Evolutionary conservation across 106 monocot genomes (phyloP).

Genomic region (Apostasia shenzhenica): DNA sequence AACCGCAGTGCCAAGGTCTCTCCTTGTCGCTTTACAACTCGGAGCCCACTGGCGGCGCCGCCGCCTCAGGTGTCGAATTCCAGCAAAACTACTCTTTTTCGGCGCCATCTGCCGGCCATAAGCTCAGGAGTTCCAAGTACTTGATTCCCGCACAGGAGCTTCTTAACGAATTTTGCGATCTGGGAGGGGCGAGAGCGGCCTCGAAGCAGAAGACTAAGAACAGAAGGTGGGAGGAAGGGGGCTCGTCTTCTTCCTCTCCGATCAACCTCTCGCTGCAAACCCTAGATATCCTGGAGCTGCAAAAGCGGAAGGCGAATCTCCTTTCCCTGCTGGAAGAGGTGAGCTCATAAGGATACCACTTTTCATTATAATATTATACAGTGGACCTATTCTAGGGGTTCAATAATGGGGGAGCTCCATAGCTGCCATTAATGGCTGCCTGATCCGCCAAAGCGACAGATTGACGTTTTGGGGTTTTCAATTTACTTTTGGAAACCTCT

Average conservation of each 20-base stretch:
- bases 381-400: not conserved
- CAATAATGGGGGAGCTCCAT: constrained; percentile 18
- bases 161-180: constrained; percentile 44
- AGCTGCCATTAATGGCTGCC: constrained; percentile 20
- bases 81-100: not conserved
- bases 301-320: constrained; percentile 40
- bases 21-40: constrained; percentile 39
- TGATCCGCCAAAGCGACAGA: constrained; percentile 24
- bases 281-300: constrained; percentile 41
- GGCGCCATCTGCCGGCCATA: not conserved
- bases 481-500: constrained; percentile 52
- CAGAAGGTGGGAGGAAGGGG: constrained; percentile 16
- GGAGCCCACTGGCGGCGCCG: not conserved
- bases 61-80: not conserved
- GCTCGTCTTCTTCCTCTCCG: constrained; percentile 20
- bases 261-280: constrained; percentile 18
- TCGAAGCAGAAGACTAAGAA: constrained; percentile 3
- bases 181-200: constrained; percentile 6
- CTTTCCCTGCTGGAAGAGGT: constrained; percentile 63
- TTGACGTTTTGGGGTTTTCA: constrained; percentile 22
- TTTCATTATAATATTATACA: no score
- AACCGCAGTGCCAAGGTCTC: constrained; percentile 23
- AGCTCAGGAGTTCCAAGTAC: constrained; percentile 31
- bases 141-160: constrained; percentile 36
- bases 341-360: constrained; percentile 1